These are phyloP conservation scores for Trichoderma sp. DNA, from an alignment of 2,329 filamentous ascomycete genomes.

Conservation along the genomic window DNA sequence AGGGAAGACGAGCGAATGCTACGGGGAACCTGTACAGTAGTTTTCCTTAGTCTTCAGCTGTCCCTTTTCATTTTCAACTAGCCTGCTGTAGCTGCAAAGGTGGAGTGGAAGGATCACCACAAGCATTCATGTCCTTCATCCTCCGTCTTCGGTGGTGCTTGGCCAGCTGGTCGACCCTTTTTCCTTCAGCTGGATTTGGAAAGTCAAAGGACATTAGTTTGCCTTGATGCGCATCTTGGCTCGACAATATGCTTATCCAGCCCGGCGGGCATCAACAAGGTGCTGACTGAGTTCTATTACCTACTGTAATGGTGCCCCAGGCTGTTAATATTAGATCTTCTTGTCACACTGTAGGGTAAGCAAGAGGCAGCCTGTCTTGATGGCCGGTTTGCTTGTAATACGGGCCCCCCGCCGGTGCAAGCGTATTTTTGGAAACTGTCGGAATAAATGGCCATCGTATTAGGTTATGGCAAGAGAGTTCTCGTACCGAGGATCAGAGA, in stretches of 20 bases:
- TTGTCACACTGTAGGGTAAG: background rate
- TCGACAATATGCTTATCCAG: constrained; percentile 20
- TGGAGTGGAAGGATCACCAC: background rate
- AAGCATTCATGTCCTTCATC: background rate
- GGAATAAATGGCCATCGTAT: background rate
- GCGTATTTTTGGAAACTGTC: background rate
- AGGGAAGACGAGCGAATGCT: background rate
- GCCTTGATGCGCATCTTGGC: background rate
- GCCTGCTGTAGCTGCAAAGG: background rate
- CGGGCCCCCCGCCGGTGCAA: background rate
- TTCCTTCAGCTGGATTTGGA: background rate
- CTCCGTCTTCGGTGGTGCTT: background rate
- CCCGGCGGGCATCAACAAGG: background rate
- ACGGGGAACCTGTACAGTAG: background rate
- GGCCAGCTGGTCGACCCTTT: background rate
- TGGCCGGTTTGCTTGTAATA: background rate
- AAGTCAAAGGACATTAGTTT: background rate
- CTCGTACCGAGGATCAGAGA: too few relatives aligned
- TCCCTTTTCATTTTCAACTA: background rate
- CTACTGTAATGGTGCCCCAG: background rate
- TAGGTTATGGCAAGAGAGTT: too few relatives aligned
- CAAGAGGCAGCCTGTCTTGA: background rate
- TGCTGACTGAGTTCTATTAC: background rate
- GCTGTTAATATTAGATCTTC: background rate
- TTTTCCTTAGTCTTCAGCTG: background rate